These are phyloP conservation scores for Candida pseudofarinosa DNA, from an alignment of 805 yeast species.

Conservation along the genomic window DNA sequence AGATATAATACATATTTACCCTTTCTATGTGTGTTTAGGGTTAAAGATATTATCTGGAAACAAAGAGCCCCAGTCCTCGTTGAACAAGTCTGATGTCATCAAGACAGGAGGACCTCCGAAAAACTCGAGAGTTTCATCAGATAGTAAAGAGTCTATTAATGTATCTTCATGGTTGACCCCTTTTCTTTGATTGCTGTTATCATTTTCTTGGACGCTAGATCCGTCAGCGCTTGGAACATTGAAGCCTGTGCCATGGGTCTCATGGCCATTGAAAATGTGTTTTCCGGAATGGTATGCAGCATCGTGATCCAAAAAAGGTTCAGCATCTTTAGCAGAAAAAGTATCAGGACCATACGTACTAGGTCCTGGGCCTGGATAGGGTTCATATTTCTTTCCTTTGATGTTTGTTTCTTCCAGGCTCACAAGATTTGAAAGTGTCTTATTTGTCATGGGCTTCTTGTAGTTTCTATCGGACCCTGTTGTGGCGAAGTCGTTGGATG, in stretches of 20 bases:
- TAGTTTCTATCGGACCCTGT: background rate
- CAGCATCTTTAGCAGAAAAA: background rate
- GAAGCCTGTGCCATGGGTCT: background rate
- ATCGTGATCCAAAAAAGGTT: background rate
- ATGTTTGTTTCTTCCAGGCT: background rate
- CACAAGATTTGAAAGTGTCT: background rate
- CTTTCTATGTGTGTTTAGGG: conserved; percentile 7
- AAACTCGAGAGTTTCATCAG: conserved; percentile 30
- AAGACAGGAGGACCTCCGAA: conserved; percentile 52
- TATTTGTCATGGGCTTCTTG: background rate
- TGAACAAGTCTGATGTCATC: conserved; percentile 46
- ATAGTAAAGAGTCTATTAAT: background rate
- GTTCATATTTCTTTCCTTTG: background rate
- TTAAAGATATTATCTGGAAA: conserved; percentile 44
- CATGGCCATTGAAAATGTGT: background rate
- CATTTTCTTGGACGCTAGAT: background rate
- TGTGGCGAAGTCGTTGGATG: background rate
- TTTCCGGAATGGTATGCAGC: background rate
- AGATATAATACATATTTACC: background rate
- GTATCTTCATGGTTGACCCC: background rate
- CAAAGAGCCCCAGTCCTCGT: conserved; percentile 47
- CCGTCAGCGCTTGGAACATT: background rate
- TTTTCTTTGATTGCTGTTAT: background rate
- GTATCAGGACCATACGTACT: background rate
- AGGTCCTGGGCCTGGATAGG: background rate